Conservation (phyloP, 805 yeast genomes). For the Metschnikowia aberdeeniae region DNA sequence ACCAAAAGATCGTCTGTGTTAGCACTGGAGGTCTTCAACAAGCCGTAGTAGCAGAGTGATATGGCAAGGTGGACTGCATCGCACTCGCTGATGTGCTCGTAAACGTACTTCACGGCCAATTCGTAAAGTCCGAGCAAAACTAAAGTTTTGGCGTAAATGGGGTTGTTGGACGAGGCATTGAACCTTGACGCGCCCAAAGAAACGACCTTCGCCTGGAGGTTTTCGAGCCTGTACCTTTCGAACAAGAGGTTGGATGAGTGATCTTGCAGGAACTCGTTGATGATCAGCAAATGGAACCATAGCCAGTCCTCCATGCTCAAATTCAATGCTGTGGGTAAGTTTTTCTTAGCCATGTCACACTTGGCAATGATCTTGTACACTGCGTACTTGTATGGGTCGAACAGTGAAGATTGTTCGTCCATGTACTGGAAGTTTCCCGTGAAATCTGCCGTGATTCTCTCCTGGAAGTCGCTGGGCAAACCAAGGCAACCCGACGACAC, state of each 20-base stretch:
- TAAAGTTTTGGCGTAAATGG: constrained; percentile 69
- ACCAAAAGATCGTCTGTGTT: constrained; percentile 34
- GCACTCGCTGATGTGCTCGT: constrained; percentile 59
- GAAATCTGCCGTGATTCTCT: constrained; percentile 73
- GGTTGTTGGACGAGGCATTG: constrained; percentile 58
- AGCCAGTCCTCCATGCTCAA: constrained; percentile 92
- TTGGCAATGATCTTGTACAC: constrained; percentile 91
- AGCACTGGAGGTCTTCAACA: constrained; percentile 48
- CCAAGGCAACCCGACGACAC: constrained; percentile 47
- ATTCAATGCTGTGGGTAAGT: constrained; percentile 63
- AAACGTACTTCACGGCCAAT: constrained; percentile 64
- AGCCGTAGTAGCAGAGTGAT: constrained; percentile 68
- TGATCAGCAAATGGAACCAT: constrained; percentile 84
- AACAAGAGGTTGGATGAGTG: constrained; percentile 42
- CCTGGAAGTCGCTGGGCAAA: constrained; percentile 63
- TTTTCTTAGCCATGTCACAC: constrained; percentile 66
- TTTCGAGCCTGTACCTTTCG: constrained; percentile 68
- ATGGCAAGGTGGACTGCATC: constrained; percentile 90
- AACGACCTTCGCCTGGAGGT: constrained; percentile 67
- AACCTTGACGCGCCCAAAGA: constrained; percentile 73
- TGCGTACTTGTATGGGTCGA: constrained; percentile 88
- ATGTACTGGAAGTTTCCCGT: constrained; percentile 71
- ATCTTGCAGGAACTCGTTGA: constrained; percentile 46
- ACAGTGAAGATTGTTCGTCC: constrained; percentile 44
- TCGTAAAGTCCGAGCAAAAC: constrained; percentile 78